Evolutionary conservation across 768 basidiomycete species (phyloP).

Genomic region (Serendipita sp.): DNA sequence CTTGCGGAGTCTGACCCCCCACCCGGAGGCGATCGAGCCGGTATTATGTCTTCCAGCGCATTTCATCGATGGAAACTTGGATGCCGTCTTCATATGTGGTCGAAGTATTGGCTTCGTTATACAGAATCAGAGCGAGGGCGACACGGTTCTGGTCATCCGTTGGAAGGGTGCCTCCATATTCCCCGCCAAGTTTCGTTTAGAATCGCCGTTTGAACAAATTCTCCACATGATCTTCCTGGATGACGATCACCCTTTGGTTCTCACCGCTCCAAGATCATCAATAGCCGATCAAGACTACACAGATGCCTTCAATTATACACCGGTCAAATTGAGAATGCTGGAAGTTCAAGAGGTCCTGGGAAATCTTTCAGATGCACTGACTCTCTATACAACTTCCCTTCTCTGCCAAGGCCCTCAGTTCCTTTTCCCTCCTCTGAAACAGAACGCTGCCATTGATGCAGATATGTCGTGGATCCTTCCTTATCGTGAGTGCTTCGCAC

Average conservation of each 20-base stretch:
- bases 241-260: not conserved
- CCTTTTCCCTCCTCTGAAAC: slow-evolving; percentile 3
- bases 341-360: not conserved
- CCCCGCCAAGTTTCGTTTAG: not conserved
- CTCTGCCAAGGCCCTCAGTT: not conserved
- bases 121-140: not conserved
- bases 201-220: not conserved
- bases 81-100: not conserved
- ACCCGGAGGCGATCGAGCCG: not conserved
- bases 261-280: not conserved
- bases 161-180: slow-evolving; percentile 1
- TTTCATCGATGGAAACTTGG: not conserved
- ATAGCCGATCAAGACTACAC: not conserved
- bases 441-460: not conserved
- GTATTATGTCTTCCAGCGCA: not conserved
- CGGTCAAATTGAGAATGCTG: not conserved
- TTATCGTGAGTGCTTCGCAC: not conserved
- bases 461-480: slow-evolving; percentile 2
- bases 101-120: not conserved
- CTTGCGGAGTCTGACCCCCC: not conserved
- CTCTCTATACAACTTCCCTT: not conserved
- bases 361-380: not conserved
- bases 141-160: not conserved
- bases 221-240: not conserved
- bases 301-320: not conserved